These are phyloP conservation scores for Globisporangium solare DNA, from an alignment of 352 stramenopile species.

Conservation along the genomic window DNA sequence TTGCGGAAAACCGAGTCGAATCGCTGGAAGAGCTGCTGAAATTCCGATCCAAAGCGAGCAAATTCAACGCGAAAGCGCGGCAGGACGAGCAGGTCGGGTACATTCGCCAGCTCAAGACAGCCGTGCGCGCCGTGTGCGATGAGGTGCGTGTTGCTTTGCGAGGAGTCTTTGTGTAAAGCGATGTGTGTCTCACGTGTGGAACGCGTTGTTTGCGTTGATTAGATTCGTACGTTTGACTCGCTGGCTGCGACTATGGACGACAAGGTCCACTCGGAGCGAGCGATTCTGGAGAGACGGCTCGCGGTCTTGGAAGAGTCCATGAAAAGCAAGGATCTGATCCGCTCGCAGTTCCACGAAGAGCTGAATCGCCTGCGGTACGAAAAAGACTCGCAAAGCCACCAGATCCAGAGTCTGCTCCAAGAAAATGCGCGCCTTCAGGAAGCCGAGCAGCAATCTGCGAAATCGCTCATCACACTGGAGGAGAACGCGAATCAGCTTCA, in stretches of 20 bases:
- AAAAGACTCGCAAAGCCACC: slow-evolving; percentile 11
- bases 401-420: slow-evolving; percentile 29
- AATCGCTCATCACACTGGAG: slow-evolving; percentile 27
- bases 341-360: slow-evolving; percentile 27
- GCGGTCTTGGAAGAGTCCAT: slow-evolving; percentile 29
- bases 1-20: slow-evolving; percentile 27
- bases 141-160: slow-evolving; percentile 18
- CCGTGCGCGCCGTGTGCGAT: slow-evolving; percentile 27
- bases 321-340: slow-evolving; percentile 21
- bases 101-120: slow-evolving; percentile 50
- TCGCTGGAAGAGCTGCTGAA: slow-evolving; percentile 52
- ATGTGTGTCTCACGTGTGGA: slow-evolving; percentile 6
- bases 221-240: slow-evolving; percentile 36
- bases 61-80: slow-evolving; percentile 54
- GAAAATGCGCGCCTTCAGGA: slow-evolving; percentile 25
- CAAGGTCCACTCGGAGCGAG: slow-evolving; percentile 26
- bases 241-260: slow-evolving; percentile 27
- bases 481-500: slow-evolving; percentile 39
- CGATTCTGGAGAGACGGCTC: slow-evolving; percentile 29
- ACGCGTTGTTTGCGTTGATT: not conserved
- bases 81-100: slow-evolving; percentile 55
- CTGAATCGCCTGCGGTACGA: slow-evolving; percentile 26
- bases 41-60: slow-evolving; percentile 57
- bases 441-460: slow-evolving; percentile 29
- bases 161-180: not conserved